Conservation (phyloP, 352 stramenopile genomes). For the Blastocystis sp. region DNA sequence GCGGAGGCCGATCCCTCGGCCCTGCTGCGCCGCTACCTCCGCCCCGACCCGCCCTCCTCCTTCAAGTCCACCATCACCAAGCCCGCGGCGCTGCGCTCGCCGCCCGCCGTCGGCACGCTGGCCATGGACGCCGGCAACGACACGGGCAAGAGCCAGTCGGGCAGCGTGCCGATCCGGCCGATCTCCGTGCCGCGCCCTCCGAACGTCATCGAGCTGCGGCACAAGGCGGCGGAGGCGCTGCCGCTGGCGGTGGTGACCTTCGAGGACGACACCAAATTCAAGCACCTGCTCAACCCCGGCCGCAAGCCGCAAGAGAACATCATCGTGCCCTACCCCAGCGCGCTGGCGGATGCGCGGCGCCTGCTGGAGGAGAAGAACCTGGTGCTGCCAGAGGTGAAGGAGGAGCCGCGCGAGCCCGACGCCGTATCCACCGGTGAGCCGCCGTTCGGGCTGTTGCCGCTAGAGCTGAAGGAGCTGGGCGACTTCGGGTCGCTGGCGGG, state of each 20-base stretch:
- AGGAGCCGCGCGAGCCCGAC: background rate
- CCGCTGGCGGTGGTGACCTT: constrained; percentile 8
- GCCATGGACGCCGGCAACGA: background rate
- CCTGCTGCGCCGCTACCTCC: constrained; percentile 23
- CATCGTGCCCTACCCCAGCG: constrained; percentile 24
- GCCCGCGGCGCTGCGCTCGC: background rate
- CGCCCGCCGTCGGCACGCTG: background rate
- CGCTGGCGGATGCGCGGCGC: background rate
- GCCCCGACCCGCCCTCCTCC: constrained; percentile 2
- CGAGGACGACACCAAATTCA: constrained; percentile 32
- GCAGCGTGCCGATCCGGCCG: background rate
- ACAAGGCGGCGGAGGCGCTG: constrained; percentile 7
- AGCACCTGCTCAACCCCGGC: constrained; percentile 8
- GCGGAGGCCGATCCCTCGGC: constrained; percentile 8
- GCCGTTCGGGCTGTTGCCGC: background rate
- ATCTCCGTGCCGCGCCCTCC: background rate
- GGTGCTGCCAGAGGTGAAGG: background rate
- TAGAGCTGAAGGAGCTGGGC: background rate
- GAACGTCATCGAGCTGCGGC: constrained; percentile 1
- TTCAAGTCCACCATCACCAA: background rate
- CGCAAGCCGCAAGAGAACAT: constrained; percentile 25
- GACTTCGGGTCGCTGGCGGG: background rate
- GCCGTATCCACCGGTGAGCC: background rate
- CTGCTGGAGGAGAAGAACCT: constrained; percentile 23
- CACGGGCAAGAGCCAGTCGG: background rate